Evolutionary conservation across 2,329 filamentous ascomycete species (phyloP).

Genomic region (Fusarium dimerum): DNA sequence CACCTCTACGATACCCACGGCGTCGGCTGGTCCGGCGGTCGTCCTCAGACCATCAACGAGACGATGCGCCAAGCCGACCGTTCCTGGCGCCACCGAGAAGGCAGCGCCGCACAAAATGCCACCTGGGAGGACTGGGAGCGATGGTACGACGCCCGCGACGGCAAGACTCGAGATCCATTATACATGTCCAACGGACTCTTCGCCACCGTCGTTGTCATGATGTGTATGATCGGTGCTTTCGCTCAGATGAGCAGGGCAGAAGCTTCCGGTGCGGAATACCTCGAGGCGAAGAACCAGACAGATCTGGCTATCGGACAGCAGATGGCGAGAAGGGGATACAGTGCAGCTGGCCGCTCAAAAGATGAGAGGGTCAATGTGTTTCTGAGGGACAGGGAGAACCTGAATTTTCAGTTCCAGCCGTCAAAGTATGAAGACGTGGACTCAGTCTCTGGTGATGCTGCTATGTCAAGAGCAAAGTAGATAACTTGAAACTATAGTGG

Average conservation of each 20-base stretch:
- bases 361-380: constrained; percentile 77
- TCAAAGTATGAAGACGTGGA: constrained; percentile 30
- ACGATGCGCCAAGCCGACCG: constrained; percentile 41
- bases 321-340: constrained; percentile 52
- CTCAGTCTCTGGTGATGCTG: constrained; percentile 8
- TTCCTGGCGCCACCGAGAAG: constrained; percentile 50
- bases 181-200: constrained; percentile 83
- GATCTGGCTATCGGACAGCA: constrained; percentile 65
- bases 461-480: constrained; percentile 5
- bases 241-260: constrained; percentile 72
- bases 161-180: constrained; percentile 49
- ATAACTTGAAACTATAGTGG: neutral
- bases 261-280: constrained; percentile 59
- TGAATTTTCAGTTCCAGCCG: constrained; percentile 35
- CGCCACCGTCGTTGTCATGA: constrained; percentile 64
- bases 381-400: constrained; percentile 67
- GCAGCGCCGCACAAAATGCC: constrained; percentile 66
- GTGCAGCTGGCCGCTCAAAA: constrained; percentile 53
- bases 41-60: constrained; percentile 50
- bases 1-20: constrained; percentile 81
- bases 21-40: constrained; percentile 72
- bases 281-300: constrained; percentile 68
- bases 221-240: constrained; percentile 70
- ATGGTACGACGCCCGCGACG: constrained; percentile 63
- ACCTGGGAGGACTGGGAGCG: constrained; percentile 98